A percentile compares a stretch with the other conserved stretches of the same genome.
These are phyloP conservation scores for Carpinus fangiana DNA, from an alignment of 306 rosid genomes.

Conservation along the genomic window DNA sequence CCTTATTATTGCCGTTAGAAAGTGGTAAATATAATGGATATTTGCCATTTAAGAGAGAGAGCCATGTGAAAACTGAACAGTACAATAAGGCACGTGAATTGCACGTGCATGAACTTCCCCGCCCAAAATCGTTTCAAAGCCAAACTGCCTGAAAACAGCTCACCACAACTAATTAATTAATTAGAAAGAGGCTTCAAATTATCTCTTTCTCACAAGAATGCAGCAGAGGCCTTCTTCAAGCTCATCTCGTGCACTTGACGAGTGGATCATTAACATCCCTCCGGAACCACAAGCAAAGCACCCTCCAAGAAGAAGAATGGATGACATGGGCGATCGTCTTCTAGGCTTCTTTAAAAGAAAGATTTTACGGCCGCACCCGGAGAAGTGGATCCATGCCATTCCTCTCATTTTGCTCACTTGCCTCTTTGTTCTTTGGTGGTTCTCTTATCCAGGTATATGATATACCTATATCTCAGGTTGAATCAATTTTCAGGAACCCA, in stretches of 20 bases:
- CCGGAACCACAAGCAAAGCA: conserved; percentile 35
- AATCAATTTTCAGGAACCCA: neutral
- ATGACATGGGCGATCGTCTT: conserved; percentile 24
- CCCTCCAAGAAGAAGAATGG: conserved; percentile 32
- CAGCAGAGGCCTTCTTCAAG: conserved; percentile 42
- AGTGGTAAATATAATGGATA: no score
- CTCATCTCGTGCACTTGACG: conserved; percentile 34
- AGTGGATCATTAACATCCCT: conserved; percentile 26
- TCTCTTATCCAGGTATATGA: conserved; percentile 50
- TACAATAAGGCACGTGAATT: neutral
- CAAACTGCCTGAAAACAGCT: neutral
- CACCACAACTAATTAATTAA: no score
- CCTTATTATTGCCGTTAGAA: no score
- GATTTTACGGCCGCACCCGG: conserved; percentile 8
- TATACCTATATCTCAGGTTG: neutral
- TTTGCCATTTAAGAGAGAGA: no score
- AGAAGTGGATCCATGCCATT: conserved; percentile 46
- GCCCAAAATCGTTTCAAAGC: conserved; percentile 34
- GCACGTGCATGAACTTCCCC: conserved; percentile 25
- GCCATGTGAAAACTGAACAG: no score
- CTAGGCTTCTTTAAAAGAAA: conserved; percentile 30
- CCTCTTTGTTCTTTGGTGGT: conserved; percentile 63
- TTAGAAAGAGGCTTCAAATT: neutral
- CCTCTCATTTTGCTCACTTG: conserved; percentile 46
- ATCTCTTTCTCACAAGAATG: conserved; percentile 18